phyloP scores from a whole-genome alignment of 371 early-diverging fungal species.

The Rhizopus stolonifer region DNA sequence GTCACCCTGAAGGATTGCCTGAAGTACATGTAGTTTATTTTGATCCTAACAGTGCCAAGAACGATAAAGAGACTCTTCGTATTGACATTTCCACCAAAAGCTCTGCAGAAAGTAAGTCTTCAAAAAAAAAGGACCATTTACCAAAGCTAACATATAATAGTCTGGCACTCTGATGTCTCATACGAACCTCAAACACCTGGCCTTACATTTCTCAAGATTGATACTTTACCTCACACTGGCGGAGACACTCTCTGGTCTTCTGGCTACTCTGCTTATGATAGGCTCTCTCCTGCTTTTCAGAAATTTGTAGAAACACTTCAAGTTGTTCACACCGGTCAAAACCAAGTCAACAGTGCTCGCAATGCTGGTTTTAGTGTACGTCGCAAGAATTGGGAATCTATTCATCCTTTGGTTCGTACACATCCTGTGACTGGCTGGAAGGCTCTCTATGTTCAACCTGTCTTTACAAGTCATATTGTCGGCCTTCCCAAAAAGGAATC shows the following conservation, averaged over 20 bases:
- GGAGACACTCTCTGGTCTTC: constrained; percentile 63
- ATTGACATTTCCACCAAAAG: not conserved
- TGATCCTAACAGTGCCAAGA: constrained; percentile 7
- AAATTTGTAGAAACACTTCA: constrained; percentile 60
- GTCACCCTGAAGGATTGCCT: constrained; percentile 34
- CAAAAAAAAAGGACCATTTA: not conserved
- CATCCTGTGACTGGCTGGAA: constrained; percentile 75
- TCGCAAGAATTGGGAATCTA: constrained; percentile 40
- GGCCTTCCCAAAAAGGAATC: constrained; percentile 55
- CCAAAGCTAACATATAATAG: constrained; percentile 6
- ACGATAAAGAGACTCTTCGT: not conserved
- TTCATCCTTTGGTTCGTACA: constrained; percentile 64
- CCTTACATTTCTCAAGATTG: constrained; percentile 57
- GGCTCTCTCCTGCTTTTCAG: constrained; percentile 57
- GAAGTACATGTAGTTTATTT: constrained; percentile 36
- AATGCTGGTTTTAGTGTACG: constrained; percentile 43
- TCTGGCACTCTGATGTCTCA: constrained; percentile 60
- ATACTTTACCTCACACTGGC: constrained; percentile 54
- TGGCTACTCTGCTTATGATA: constrained; percentile 62
- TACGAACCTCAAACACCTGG: constrained; percentile 62
- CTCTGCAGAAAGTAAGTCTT: constrained; percentile 1
- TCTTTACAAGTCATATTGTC: constrained; percentile 59
- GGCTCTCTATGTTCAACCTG: constrained; percentile 61
- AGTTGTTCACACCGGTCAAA: constrained; percentile 59
- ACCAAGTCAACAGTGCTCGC: constrained; percentile 40